phyloP scores from a whole-genome alignment of 2,329 filamentous ascomycete species.

The Penicillium sp. region DNA sequence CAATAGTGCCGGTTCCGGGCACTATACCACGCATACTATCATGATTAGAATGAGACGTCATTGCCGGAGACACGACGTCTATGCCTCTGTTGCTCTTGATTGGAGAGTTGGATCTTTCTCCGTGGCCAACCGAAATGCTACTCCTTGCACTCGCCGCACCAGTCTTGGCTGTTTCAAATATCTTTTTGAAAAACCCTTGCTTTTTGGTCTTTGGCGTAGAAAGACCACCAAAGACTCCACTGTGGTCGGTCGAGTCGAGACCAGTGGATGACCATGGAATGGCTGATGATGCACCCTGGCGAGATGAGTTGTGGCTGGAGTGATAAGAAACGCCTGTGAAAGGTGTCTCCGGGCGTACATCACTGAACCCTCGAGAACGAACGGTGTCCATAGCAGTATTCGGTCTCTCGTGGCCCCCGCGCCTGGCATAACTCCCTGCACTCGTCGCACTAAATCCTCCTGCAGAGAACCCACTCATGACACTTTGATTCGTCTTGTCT shows the following conservation, averaged over 20 bases:
- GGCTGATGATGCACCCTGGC: constrained; percentile 61
- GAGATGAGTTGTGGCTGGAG: constrained; percentile 71
- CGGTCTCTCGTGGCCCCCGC: constrained; percentile 46
- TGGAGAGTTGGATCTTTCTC: constrained; percentile 46
- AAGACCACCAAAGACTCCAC: constrained; percentile 74
- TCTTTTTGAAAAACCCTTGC: constrained; percentile 91
- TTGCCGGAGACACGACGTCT: constrained; percentile 47
- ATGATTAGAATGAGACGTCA: constrained; percentile 33
- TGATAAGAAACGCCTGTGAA: constrained; percentile 84
- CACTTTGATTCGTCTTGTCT: constrained; percentile 73
- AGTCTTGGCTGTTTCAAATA: constrained; percentile 90
- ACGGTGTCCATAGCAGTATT: constrained; percentile 46
- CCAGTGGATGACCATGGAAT: constrained; percentile 55
- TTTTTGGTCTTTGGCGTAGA: constrained; percentile 73
- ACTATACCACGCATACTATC: constrained; percentile 70
- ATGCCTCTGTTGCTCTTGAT: constrained; percentile 48
- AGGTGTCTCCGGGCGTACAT: constrained; percentile 52
- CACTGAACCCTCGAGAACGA: constrained; percentile 41
- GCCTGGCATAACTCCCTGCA: constrained; percentile 85
- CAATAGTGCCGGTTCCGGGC: constrained; percentile 56
- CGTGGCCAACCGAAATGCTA: constrained; percentile 66
- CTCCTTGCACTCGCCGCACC: constrained; percentile 86
- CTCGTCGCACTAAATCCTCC: constrained; percentile 91
- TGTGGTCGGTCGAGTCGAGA: constrained; percentile 58
- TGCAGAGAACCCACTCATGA: constrained; percentile 93